Conservation (phyloP, 2,329 filamentous ascomycete species). For the Paracorniculantispora psalliotae region DNA sequence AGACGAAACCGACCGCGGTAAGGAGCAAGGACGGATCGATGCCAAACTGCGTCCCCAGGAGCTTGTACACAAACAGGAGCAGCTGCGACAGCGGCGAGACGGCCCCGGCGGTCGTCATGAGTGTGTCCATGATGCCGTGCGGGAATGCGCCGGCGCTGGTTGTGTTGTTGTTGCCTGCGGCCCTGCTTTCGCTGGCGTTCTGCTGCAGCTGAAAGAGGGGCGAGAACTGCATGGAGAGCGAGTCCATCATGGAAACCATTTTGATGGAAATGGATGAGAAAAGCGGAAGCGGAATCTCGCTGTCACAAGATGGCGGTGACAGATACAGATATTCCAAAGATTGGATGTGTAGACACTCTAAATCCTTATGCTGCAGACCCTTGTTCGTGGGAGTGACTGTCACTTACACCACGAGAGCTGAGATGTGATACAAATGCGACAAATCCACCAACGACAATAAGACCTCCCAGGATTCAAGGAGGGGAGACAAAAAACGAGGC, state of each 20-base stretch:
- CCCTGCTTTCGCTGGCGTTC: not conserved
- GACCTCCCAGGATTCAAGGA: not conserved
- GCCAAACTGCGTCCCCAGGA: constrained; percentile 40
- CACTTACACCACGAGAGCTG: not conserved
- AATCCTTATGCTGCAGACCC: not conserved
- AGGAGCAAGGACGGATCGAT: constrained; percentile 46
- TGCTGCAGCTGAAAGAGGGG: constrained; percentile 1
- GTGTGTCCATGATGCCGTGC: constrained; percentile 35
- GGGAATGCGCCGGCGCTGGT: constrained; percentile 17
- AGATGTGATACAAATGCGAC: not conserved
- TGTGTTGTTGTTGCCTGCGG: not conserved
- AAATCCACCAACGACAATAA: not conserved
- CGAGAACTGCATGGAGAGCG: constrained; percentile 5
- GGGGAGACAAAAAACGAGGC: not conserved
- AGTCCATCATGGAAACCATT: constrained; percentile 9
- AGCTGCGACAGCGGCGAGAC: constrained; percentile 37
- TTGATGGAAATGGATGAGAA: not conserved
- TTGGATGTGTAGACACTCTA: not conserved
- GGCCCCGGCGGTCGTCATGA: constrained; percentile 41
- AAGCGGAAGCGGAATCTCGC: not conserved
- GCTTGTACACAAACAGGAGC: constrained; percentile 41
- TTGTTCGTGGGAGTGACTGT: not conserved
- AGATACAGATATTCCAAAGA: not conserved
- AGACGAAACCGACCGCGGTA: constrained; percentile 41
- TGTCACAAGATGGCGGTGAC: not conserved